Evolutionary conservation across 768 basidiomycete species (phyloP), one percentile per base, ranked within the genome.

Genomic region (Panaeolus cyanescens): DNA sequence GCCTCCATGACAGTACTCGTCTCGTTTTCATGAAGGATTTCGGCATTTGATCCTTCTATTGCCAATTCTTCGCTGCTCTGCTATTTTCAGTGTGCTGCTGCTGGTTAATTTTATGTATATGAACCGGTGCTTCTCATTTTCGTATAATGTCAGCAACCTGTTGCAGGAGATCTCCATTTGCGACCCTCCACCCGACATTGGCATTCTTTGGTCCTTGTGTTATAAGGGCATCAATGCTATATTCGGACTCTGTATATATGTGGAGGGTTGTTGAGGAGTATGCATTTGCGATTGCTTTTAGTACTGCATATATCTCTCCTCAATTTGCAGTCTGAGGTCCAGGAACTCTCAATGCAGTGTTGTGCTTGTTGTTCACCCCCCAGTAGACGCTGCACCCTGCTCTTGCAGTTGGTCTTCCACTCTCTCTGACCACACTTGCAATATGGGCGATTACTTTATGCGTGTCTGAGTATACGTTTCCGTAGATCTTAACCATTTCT

Each of bases 171-270:
- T 68, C 65, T 0, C 63, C 63, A 63, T 68, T 66, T 5, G 32
- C 40, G 15, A 60, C 58, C 20, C 58, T 60, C 67, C 67, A 66
- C 2, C 65, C 67, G 13, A 39, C 31, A 0, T 54, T 32, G 15
- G 55, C 63, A 5, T 59, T 55, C 20, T 33, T 56, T 19, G 59
- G 54, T 2, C 25, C 60, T 54, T 56, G 54, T 1, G 42, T 7
- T 2, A 50, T 42, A 20, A 65, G 37, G 1, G 59, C 57, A 1
- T 59, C 42, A 13, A 68, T 64, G 5, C 58, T 57, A 50, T 66
- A 64, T 34, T 63, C 59, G 6, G 67, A 68, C 53, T 66, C 65
- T 0, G 61, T 58, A 45, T 32, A 57, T 1, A 69, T 64, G 3
- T 56, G 22, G 1, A 67, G 20, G 0, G 59, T 37, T 25, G 36